Evolutionary conservation across 2,329 filamentous ascomycete genomes (phyloP).

Genomic region (Cladorrhinum sp.): DNA sequence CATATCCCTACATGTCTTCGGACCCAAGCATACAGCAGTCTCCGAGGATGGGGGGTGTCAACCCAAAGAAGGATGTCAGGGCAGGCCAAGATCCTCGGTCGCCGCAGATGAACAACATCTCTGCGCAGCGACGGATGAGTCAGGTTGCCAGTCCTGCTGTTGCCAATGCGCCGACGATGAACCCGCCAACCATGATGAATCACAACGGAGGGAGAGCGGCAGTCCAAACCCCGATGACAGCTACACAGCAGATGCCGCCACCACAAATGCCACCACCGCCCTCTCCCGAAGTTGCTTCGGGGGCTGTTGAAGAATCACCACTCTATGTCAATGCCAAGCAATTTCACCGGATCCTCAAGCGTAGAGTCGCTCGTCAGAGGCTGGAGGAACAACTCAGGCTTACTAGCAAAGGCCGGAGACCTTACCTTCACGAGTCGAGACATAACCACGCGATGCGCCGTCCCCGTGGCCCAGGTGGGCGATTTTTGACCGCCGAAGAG

Average conservation of each 20-base stretch:
- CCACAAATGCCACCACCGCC: slow-evolving; percentile 65
- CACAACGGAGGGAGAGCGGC: slow-evolving; percentile 54
- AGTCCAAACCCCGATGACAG: slow-evolving; percentile 59
- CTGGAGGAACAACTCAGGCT: slow-evolving; percentile 88
- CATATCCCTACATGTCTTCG: slow-evolving; percentile 68
- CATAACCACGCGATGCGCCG: slow-evolving; percentile 98
- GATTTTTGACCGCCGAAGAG: slow-evolving; percentile 95
- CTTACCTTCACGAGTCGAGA: slow-evolving; percentile 93
- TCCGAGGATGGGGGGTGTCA: slow-evolving; percentile 68
- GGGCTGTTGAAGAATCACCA: slow-evolving; percentile 80
- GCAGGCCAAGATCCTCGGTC: slow-evolving; percentile 60
- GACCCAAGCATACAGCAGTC: slow-evolving; percentile 71
- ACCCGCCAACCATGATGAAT: slow-evolving; percentile 66
- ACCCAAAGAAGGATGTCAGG: slow-evolving; percentile 67
- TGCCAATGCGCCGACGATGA: slow-evolving; percentile 69
- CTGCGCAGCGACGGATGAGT: slow-evolving; percentile 67
- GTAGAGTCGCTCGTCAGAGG: slow-evolving; percentile 86
- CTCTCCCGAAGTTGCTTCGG: slow-evolving; percentile 74
- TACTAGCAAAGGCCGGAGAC: slow-evolving; percentile 93
- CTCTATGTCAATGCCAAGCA: slow-evolving; percentile 98
- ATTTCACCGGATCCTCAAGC: slow-evolving; percentile 94
- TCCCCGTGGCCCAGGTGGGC: slow-evolving; percentile 87
- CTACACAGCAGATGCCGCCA: slow-evolving; percentile 63
- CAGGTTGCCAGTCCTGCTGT: slow-evolving; percentile 74
- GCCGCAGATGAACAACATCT: slow-evolving; percentile 64